Evolutionary conservation across 73 alveolate genomes (phyloP).

Genomic region (Effrenium voratum): DNA sequence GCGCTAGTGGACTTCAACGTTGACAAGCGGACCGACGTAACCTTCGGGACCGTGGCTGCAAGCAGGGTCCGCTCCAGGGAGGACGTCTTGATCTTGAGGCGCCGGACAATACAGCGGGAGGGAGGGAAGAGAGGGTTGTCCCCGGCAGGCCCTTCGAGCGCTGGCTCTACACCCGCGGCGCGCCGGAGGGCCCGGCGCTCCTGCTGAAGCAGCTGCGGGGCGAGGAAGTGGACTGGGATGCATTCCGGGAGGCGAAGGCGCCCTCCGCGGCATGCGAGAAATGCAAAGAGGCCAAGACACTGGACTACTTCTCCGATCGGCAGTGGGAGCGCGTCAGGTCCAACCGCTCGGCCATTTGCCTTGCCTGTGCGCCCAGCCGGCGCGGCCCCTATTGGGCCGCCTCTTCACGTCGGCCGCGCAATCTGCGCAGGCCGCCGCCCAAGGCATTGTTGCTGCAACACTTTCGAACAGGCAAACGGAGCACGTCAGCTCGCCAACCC

Average conservation of each 20-base stretch:
- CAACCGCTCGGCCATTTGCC: constrained; percentile 10
- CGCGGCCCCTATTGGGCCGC: too few relatives aligned
- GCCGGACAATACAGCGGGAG: too few relatives aligned
- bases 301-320: background rate
- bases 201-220: background rate
- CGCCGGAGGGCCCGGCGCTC: background rate
- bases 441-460: too few relatives aligned
- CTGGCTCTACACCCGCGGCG: constrained; percentile 26
- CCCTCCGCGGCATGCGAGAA: background rate
- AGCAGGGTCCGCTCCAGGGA: background rate
- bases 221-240: background rate
- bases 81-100: background rate
- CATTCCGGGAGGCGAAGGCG: background rate
- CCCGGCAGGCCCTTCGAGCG: background rate
- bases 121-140: too few relatives aligned
- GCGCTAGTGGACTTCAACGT: constrained; percentile 11
- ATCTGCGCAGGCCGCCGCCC: too few relatives aligned
- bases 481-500: too few relatives aligned
- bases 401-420: too few relatives aligned
- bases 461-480: too few relatives aligned
- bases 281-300: background rate
- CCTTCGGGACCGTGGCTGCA: constrained; percentile 18
- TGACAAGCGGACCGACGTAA: background rate
- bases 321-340: constrained; percentile 19
- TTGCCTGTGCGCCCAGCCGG: constrained; percentile 18